Percentiles rank a stretch among this genome's conserved stretches.
phyloP scores from a whole-genome alignment of 345 rosid genomes.

The rapeseed (Brassica napus) region Da-Ae NC_063449.1:5731501-5732000 shows the following conservation, averaged over 20 bases:
- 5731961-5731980: constrained; percentile 25
- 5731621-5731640: constrained; percentile 53
- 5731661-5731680: constrained; percentile 91
- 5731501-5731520: background rate
- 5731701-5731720: constrained; percentile 88
- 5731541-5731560: background rate
- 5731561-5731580: background rate
- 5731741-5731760: background rate
- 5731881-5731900: constrained; percentile 83
- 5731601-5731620: background rate
- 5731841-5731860: constrained; percentile 83
- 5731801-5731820: constrained; percentile 26
- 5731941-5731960: constrained; percentile 57
- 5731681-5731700: constrained; percentile 78
- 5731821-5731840: constrained; percentile 46
- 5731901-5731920: constrained; percentile 85
- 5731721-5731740: constrained; percentile 40
- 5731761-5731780: constrained; percentile 1
- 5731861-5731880: constrained; percentile 67
- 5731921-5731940: constrained; percentile 95
- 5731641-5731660: constrained; percentile 74
- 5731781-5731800: background rate
- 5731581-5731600: background rate
- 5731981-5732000: background rate
- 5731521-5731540: background rate